These are phyloP conservation scores for Peronospora belbahrii DNA, from an alignment of 352 stramenopile genomes.

Conservation along the genomic window DNA sequence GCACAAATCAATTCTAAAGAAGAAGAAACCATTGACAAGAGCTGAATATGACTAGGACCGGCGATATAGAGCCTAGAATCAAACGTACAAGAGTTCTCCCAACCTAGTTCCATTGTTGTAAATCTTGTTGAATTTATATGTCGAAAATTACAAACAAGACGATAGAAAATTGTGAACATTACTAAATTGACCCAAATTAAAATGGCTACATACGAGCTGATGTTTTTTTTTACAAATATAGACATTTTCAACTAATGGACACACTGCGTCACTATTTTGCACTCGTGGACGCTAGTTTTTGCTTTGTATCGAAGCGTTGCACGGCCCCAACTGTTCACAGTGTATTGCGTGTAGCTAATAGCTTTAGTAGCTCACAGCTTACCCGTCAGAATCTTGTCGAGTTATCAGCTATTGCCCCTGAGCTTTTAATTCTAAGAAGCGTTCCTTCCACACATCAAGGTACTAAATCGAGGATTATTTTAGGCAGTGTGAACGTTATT, in stretches of 20 bases:
- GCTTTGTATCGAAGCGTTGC: conserved; percentile 50
- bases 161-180: neutral
- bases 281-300: conserved; percentile 59
- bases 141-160: neutral
- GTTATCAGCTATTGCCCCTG: conserved; percentile 40
- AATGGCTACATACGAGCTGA: neutral
- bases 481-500: too few species aligned
- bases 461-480: neutral
- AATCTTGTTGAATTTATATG: neutral
- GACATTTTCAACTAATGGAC: neutral
- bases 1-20: neutral
- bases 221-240: neutral
- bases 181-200: neutral
- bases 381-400: conserved; percentile 28
- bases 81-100: conserved; percentile 74
- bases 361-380: conserved; percentile 35
- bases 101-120: conserved; percentile 59
- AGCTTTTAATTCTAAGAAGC: conserved; percentile 34
- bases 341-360: conserved; percentile 56
- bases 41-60: neutral
- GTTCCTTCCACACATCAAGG: neutral
- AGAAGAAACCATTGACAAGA: neutral
- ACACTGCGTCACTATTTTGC: conserved; percentile 38
- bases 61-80: neutral
- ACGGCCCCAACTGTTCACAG: conserved; percentile 38